A percentile compares a stretch with the other conserved stretches of the same genome.
Conservation (phyloP, 23 red algal species). For the Chondrus crispus region DNA sequence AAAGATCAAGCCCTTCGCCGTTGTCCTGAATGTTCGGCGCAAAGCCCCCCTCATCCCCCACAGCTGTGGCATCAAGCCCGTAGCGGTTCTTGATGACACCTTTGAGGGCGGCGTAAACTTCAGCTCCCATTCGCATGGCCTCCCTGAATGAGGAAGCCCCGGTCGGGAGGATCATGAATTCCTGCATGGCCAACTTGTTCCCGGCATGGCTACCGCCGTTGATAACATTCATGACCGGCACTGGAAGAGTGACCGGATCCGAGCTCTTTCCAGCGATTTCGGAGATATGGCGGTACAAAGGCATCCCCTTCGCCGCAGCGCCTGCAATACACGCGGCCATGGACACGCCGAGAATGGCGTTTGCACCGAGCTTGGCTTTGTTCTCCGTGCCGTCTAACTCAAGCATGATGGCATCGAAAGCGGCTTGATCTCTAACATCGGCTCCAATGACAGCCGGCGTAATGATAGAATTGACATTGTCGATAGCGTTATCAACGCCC, state of each 20-base stretch:
- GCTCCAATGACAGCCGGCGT: conserved; percentile 71
- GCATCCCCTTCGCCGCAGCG: conserved; percentile 72
- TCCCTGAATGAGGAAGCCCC: conserved; percentile 76
- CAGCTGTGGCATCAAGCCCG: conserved; percentile 91
- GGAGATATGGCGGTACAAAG: conserved; percentile 86
- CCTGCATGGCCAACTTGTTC: conserved; percentile 96
- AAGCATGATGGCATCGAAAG: conserved; percentile 82
- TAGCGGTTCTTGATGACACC: conserved; percentile 90
- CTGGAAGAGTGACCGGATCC: conserved; percentile 65
- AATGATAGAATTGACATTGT: conserved; percentile 77
- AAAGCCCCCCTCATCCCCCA: conserved; percentile 99
- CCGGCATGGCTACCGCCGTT: conserved; percentile 97
- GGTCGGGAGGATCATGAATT: conserved; percentile 97
- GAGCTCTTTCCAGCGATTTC: conserved; percentile 80
- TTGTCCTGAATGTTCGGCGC: conserved; percentile 94
- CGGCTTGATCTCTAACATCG: conserved; percentile 73
- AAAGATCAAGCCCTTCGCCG: conserved; percentile 78
- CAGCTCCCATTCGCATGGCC: conserved; percentile 90
- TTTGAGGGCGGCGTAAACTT: conserved; percentile 90
- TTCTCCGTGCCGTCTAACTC: conserved; percentile 87
- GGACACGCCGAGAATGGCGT: conserved; percentile 93
- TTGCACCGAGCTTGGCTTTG: conserved; percentile 87
- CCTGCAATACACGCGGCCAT: conserved; percentile 98
- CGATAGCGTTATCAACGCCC: conserved; percentile 89
- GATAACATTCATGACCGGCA: conserved; percentile 97